Evolutionary conservation across 2,329 filamentous ascomycete species (phyloP).

Genomic region (Periconia macrospinosa): DNA sequence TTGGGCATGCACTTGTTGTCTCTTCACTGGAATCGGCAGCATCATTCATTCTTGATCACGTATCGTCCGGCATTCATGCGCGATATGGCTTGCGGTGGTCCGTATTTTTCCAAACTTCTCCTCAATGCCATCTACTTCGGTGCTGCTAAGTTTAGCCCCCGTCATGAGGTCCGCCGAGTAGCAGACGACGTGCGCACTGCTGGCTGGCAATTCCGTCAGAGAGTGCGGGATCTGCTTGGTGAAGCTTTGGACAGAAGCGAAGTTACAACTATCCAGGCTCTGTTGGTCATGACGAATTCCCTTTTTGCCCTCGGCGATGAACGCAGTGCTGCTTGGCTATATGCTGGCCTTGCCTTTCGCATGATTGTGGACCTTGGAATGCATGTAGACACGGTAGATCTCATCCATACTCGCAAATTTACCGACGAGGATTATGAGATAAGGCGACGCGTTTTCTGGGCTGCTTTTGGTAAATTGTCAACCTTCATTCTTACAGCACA

Average conservation of each 20-base stretch:
- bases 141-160: conserved; percentile 51
- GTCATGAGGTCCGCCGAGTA: conserved; percentile 50
- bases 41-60: conserved; percentile 52
- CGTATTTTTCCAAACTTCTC: conserved; percentile 60
- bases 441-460: conserved; percentile 51
- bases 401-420: conserved; percentile 35
- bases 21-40: conserved; percentile 58
- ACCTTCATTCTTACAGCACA: neutral
- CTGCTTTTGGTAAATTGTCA: conserved; percentile 39
- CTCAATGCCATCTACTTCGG: conserved; percentile 58
- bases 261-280: conserved; percentile 58
- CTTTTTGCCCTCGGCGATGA: conserved; percentile 56
- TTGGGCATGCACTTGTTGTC: conserved; percentile 56
- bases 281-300: conserved; percentile 56
- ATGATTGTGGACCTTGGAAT: conserved; percentile 60
- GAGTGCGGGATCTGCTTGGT: conserved; percentile 52
- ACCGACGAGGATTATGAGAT: conserved; percentile 52
- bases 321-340: conserved; percentile 59
- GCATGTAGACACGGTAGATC: conserved; percentile 47
- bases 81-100: conserved; percentile 55
- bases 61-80: conserved; percentile 53
- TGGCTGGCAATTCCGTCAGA: conserved; percentile 52
- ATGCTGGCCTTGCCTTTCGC: conserved; percentile 59
- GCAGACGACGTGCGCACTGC: conserved; percentile 52
- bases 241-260: conserved; percentile 52